Conservation (phyloP, 2,329 filamentous ascomycete genomes). For the Fusarium brachygibbosum region DNA sequence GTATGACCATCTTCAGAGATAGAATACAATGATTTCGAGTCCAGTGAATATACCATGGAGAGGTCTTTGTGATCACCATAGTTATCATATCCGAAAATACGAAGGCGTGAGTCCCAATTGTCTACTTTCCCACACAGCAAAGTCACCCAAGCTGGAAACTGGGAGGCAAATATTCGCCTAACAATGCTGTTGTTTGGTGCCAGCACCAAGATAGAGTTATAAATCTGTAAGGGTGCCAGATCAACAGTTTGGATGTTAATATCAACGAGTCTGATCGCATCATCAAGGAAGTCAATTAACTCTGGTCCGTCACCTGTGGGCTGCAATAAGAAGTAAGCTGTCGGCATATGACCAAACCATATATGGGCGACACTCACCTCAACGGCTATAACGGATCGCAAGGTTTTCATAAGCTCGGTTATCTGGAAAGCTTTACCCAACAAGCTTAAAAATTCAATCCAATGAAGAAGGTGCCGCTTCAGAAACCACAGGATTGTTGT, state of each 20-base stretch:
- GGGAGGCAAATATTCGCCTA: rapidly evolving
- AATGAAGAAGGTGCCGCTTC: background rate
- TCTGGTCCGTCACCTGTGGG: rapidly evolving
- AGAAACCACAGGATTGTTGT: background rate
- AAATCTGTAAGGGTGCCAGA: background rate
- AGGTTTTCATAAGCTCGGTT: rapidly evolving
- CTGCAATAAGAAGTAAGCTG: background rate
- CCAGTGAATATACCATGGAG: background rate
- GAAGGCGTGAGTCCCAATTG: background rate
- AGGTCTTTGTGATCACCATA: no score
- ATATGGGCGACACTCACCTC: background rate
- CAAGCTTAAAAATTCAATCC: background rate
- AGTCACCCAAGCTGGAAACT: background rate
- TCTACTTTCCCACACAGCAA: background rate
- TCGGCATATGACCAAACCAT: rapidly evolving
- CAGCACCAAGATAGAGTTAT: background rate
- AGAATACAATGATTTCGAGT: background rate
- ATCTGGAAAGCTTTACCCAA: background rate
- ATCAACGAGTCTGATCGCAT: background rate
- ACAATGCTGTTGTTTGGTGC: background rate
- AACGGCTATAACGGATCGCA: rapidly evolving
- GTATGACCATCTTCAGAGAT: rapidly evolving
- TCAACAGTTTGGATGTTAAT: background rate
- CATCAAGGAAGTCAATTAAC: background rate
- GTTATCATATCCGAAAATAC: no score